These are phyloP conservation scores for Symmetrospora coprosmae DNA, from an alignment of 768 basidiomycete genomes.

Conservation along the genomic window DNA sequence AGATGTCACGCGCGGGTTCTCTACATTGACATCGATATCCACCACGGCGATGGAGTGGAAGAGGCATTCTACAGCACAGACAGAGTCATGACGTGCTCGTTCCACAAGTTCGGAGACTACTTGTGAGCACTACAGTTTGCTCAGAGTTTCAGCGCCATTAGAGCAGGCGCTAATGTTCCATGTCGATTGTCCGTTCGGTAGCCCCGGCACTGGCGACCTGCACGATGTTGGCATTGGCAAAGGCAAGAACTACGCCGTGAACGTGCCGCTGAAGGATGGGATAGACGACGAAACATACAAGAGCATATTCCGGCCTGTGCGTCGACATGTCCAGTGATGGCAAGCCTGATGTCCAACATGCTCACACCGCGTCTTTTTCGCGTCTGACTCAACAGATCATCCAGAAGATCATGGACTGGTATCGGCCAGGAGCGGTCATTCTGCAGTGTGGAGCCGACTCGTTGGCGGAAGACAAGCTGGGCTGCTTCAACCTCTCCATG, in stretches of 20 bases:
- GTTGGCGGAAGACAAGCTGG: slow-evolving; percentile 82
- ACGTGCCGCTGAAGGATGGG: slow-evolving; percentile 86
- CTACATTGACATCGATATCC: slow-evolving; percentile 96
- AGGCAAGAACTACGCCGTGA: slow-evolving; percentile 72
- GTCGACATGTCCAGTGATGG: no score
- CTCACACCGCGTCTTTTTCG: neutral
- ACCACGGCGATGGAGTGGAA: slow-evolving; percentile 97
- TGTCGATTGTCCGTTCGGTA: no score
- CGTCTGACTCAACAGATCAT: slow-evolving; percentile 48
- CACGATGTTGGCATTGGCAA: slow-evolving; percentile 69
- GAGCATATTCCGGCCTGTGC: slow-evolving; percentile 87
- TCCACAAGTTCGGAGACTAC: slow-evolving; percentile 94
- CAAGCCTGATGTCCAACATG: slow-evolving; percentile 35
- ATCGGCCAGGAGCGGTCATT: slow-evolving; percentile 69
- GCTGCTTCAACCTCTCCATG: slow-evolving; percentile 92
- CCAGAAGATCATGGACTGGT: slow-evolving; percentile 70
- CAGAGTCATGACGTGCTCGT: slow-evolving; percentile 89
- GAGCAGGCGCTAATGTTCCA: neutral
- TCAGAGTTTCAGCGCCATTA: neutral
- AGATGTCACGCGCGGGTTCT: slow-evolving; percentile 57
- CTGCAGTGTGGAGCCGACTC: slow-evolving; percentile 96
- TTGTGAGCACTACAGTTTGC: no score
- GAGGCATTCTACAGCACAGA: slow-evolving; percentile 97
- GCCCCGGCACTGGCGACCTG: slow-evolving; percentile 75
- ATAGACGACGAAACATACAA: slow-evolving; percentile 76